Percentiles rank a stretch among this genome's conserved stretches.
These are phyloP conservation scores for Nepenthes alata DNA, from an alignment of 179 eudicot genomes.

Conservation along the genomic window DNA sequence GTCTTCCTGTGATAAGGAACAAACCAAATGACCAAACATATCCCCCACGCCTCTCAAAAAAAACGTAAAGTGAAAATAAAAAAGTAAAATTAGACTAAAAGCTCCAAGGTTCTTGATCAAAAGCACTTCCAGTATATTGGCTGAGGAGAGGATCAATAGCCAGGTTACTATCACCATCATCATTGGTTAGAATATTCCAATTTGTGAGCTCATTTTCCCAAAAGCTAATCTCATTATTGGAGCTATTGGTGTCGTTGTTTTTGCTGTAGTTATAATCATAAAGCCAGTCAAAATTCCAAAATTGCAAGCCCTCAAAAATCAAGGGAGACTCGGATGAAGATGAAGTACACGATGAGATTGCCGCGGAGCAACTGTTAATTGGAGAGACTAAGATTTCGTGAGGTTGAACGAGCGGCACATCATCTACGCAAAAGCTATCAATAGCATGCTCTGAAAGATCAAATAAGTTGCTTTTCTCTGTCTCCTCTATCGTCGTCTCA, in stretches of 20 bases:
- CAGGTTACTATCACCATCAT: slow-evolving; percentile 9
- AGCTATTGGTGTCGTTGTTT: background rate
- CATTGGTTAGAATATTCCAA: slow-evolving; percentile 23
- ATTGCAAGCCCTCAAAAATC: slow-evolving; percentile 14
- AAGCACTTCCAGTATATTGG: slow-evolving; percentile 8
- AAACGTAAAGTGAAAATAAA: too few species aligned
- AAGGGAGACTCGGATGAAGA: slow-evolving; percentile 20
- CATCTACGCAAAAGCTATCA: slow-evolving; percentile 36
- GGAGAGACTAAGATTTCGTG: slow-evolving; percentile 27
- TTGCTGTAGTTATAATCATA: slow-evolving; percentile 4
- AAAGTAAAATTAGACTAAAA: background rate
- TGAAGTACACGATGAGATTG: slow-evolving; percentile 4
- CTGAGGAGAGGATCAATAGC: slow-evolving; percentile 5
- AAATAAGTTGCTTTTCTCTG: slow-evolving; percentile 1
- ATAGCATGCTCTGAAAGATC: slow-evolving; percentile 11
- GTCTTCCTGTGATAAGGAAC: too few species aligned
- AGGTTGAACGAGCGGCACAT: slow-evolving; percentile 36
- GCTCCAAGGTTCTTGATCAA: slow-evolving; percentile 14
- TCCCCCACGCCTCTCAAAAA: too few species aligned
- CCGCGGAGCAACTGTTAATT: background rate
- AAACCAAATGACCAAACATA: too few species aligned
- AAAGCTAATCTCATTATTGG: slow-evolving; percentile 7
- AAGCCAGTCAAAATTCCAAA: slow-evolving; percentile 23
- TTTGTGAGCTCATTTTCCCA: slow-evolving; percentile 26
- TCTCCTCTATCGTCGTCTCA: slow-evolving; percentile 4